These are phyloP conservation scores for Aspergillus neotritici DNA, from an alignment of 2,329 filamentous ascomycete genomes.

Conservation along the genomic window DNA sequence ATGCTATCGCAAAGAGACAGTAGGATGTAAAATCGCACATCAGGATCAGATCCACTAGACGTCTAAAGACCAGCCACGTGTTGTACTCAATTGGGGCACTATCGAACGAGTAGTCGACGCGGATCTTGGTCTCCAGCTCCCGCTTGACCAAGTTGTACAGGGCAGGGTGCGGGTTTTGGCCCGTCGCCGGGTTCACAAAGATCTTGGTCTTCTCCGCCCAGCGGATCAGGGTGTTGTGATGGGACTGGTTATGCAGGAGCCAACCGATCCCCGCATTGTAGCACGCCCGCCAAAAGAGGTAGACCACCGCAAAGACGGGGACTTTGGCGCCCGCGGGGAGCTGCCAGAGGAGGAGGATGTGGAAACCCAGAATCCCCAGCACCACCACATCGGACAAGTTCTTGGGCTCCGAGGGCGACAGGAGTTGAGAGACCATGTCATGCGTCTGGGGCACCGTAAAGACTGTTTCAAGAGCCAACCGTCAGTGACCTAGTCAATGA, in stretches of 20 bases:
- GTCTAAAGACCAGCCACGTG: conserved; percentile 93
- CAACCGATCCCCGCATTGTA: conserved; percentile 95
- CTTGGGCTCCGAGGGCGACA: conserved; percentile 92
- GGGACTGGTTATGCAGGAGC: conserved; percentile 82
- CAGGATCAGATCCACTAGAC: conserved; percentile 90
- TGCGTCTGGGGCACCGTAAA: conserved; percentile 94
- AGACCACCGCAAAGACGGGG: conserved; percentile 74
- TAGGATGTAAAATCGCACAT: conserved; percentile 99
- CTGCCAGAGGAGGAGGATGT: conserved; percentile 67
- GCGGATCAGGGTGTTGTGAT: conserved; percentile 74
- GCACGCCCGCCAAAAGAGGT: conserved; percentile 83
- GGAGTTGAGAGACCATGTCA: conserved; percentile 97
- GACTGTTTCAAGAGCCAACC: conserved; percentile 50
- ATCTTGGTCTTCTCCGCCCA: conserved; percentile 84
- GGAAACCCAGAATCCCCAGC: conserved; percentile 67
- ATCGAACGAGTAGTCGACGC: conserved; percentile 88
- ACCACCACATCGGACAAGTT: conserved; percentile 82
- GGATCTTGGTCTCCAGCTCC: conserved; percentile 92
- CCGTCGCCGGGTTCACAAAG: conserved; percentile 77
- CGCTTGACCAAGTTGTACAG: conserved; percentile 78
- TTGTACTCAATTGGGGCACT: conserved; percentile 96
- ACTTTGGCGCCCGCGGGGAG: conserved; percentile 66
- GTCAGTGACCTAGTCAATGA: conserved; percentile 16
- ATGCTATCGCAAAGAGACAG: conserved; percentile 89
- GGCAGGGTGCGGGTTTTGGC: conserved; percentile 73